Base-by-base conservation (phyloP, 202 grass and related monocot genomes). In the Saccharum hybrid region DNA sequence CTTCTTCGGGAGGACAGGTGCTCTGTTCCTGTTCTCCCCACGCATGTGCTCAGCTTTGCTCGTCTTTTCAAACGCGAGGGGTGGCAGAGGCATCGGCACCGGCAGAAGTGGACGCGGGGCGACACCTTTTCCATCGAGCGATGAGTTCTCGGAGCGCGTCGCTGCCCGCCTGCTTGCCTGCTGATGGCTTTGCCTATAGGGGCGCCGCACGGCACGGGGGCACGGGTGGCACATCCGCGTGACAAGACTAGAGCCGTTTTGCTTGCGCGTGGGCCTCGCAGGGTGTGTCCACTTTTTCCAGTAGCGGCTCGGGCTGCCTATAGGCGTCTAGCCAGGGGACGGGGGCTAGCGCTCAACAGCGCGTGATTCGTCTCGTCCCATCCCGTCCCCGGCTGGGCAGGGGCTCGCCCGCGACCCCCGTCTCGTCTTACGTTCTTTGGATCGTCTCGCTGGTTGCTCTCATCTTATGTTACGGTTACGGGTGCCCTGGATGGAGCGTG, bases 171-270 rank as follows among this genome's bases (percentile, higher is more conserved):
- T 30, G 18, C 19, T 10, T 43, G 42, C 16, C 51, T 6, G 51
- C 16, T 19, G 48, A 16, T 21, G 33, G 31, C 64, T 52, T 57
- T 80, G 67, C 78, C 78, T 4, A 65, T 80, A 48, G 78, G 78
- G 34, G 8, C 39, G 26, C 75, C 56, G 76, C 57, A 30, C 57
- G 56, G 23, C 22, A 46, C 10, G 39, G 37, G 59, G 38, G 2
- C 77, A 52, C 77, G 37, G 72, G 82, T 78, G 82, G 16, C 82
- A 70, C 82, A 43, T 78, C 74, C 65, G 65, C n/a, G 52, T 62
- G 65, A 84, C 82, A 84, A 78, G 74, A 84, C 74, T 61, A 61
- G 65, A 71, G 74, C 74, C 82, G 74, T 71, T 85, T 74, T 85
- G 64, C 82, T 84, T 45, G 73, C 63, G 46, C 46, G 5, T 0